Conservation (phyloP, 352 stramenopile species). For the Globisporangium paddicum region DNA sequence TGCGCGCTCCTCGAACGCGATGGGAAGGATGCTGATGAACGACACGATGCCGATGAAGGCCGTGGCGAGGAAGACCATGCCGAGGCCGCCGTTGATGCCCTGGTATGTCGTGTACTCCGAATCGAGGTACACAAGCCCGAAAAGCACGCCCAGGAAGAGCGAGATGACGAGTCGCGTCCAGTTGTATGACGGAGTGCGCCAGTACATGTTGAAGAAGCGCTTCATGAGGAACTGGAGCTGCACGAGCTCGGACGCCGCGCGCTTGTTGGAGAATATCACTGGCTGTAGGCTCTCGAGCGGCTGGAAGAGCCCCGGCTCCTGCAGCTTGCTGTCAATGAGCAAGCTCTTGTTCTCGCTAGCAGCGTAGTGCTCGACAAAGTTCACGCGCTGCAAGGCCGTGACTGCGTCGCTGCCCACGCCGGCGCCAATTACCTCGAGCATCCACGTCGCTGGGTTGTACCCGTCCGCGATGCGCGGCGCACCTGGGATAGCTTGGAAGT, state of each 20-base stretch:
- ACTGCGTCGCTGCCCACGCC: neutral
- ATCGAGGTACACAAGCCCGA: conserved; percentile 39
- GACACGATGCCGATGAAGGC: conserved; percentile 73
- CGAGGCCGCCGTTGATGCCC: conserved; percentile 38
- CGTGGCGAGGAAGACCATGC: conserved; percentile 72
- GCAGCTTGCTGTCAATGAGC: conserved; percentile 4
- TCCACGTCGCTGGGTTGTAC: conserved; percentile 73
- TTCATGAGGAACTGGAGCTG: conserved; percentile 46
- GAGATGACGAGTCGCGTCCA: conserved; percentile 70
- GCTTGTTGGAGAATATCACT: conserved; percentile 26
- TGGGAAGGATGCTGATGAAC: conserved; percentile 60
- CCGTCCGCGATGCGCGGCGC: conserved; percentile 45
- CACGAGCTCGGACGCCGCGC: conserved; percentile 26
- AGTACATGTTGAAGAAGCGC: conserved; percentile 59
- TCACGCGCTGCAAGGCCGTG: neutral
- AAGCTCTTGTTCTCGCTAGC: conserved; percentile 2
- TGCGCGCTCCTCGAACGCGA: conserved; percentile 77
- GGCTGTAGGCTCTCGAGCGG: conserved; percentile 2
- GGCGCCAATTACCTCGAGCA: conserved; percentile 63
- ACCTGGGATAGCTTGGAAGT: conserved; percentile 67
- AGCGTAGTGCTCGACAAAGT: conserved; percentile 5
- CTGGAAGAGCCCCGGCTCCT: neutral
- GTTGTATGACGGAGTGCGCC: conserved; percentile 86
- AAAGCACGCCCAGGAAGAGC: conserved; percentile 72
- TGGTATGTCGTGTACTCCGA: conserved; percentile 33